These are phyloP conservation scores for Verticillium nubilum DNA, from an alignment of 2,329 filamentous ascomycete species.

Conservation along the genomic window DNA sequence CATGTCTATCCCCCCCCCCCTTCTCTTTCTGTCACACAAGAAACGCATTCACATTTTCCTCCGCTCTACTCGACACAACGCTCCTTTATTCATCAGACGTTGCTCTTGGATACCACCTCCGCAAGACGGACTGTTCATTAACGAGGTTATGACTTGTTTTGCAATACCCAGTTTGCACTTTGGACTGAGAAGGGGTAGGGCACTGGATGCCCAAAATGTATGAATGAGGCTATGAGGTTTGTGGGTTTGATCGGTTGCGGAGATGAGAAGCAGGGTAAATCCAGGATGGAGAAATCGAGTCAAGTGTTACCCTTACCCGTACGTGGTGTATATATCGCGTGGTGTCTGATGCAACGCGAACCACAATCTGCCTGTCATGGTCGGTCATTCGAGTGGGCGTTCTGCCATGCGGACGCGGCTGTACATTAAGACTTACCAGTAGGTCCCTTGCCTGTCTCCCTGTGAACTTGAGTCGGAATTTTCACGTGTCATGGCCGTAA, in stretches of 20 bases:
- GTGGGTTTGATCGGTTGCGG: background rate
- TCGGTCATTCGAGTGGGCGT: background rate
- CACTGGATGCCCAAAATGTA: background rate
- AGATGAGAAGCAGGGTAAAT: background rate
- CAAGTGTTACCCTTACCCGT: no score
- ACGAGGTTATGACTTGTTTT: slow-evolving; percentile 10
- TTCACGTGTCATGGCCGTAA: no score
- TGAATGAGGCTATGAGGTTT: background rate
- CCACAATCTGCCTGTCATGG: background rate
- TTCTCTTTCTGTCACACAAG: background rate
- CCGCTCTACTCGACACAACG: slow-evolving; percentile 10
- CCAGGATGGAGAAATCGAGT: background rate
- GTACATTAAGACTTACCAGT: no score
- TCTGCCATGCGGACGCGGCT: no score
- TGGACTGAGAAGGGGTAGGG: background rate
- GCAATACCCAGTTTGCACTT: background rate
- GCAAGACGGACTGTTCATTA: slow-evolving; percentile 12
- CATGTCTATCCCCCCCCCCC: background rate
- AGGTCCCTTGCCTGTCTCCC: no score
- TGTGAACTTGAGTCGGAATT: no score
- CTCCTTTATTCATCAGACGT: slow-evolving; percentile 9
- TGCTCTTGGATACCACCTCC: slow-evolving; percentile 14
- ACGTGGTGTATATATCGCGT: background rate
- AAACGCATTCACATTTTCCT: slow-evolving; percentile 2
- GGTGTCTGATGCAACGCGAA: background rate